Conservation (phyloP, 257 asterid species). For the Ligustrum vulgare region DNA sequence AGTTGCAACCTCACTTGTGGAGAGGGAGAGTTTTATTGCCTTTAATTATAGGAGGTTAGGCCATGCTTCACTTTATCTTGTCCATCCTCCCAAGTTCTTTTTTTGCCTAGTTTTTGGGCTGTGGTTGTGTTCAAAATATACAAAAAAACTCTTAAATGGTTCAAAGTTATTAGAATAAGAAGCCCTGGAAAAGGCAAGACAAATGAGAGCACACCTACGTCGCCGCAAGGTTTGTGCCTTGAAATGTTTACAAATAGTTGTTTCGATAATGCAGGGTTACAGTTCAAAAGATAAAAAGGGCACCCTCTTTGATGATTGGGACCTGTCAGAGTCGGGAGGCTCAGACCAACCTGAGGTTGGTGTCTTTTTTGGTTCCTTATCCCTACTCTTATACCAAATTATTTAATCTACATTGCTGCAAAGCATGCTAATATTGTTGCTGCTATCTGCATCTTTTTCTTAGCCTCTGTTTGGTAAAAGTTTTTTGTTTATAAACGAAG, state of each 20-base stretch:
- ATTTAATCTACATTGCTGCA: constrained; percentile 10
- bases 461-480: background rate
- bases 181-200: background rate
- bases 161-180: background rate
- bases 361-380: constrained; percentile 25
- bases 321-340: constrained; percentile 86
- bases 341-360: constrained; percentile 65
- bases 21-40: background rate
- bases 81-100: background rate
- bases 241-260: too few relatives aligned
- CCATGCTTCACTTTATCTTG: background rate
- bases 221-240: too few relatives aligned
- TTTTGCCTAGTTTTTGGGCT: background rate
- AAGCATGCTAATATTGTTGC: constrained; percentile 7
- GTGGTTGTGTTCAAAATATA: background rate
- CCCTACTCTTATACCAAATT: constrained; percentile 4
- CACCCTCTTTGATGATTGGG: constrained; percentile 80
- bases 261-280: constrained; percentile 63
- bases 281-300: constrained; percentile 74
- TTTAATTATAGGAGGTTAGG: background rate
- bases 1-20: background rate
- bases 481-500: too few relatives aligned
- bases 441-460: constrained; percentile 6
- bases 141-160: background rate
- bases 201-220: background rate